Conservation (phyloP, 2,329 filamentous ascomycete genomes). For the Thermomyces lanuginosus region DNA sequence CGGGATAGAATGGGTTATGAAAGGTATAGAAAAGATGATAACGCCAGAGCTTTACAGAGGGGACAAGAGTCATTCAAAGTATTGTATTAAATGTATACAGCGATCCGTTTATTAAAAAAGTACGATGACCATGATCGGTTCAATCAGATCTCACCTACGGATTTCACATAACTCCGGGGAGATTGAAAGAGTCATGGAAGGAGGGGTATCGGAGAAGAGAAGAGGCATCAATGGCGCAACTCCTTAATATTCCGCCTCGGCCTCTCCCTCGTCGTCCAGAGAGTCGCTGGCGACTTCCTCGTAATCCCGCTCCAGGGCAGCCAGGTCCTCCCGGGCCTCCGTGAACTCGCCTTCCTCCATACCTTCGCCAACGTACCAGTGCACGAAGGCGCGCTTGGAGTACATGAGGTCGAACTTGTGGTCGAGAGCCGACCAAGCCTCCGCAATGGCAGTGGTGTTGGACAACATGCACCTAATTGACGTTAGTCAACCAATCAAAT, state of each 20-base stretch:
- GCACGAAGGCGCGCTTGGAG: conserved; percentile 98
- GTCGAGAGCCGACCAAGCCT: conserved; percentile 91
- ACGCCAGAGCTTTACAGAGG: too few species aligned
- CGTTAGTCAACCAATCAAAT: conserved; percentile 1
- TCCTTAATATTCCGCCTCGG: conserved; percentile 94
- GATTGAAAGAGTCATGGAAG: too few species aligned
- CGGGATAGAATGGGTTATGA: too few species aligned
- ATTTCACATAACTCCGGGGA: too few species aligned
- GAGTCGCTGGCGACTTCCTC: conserved; percentile 96
- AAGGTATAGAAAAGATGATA: too few species aligned
- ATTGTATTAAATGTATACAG: too few species aligned
- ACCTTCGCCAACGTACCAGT: conserved; percentile 99
- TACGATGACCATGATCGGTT: too few species aligned
- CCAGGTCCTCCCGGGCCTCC: conserved; percentile 95
- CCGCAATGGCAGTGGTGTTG: conserved; percentile 92
- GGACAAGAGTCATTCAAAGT: too few species aligned
- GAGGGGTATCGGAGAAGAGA: too few species aligned
- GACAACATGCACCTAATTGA: conserved; percentile 67
- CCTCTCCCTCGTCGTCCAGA: conserved; percentile 66
- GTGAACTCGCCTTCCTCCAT: conserved; percentile 99
- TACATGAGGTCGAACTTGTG: conserved; percentile 99
- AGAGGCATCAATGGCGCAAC: too few species aligned
- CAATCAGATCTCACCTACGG: too few species aligned
- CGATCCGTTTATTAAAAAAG: too few species aligned
- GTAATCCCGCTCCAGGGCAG: conserved; percentile 94